Conservation (phyloP, 2,329 filamentous ascomycete genomes). For the Sordariomycetes sp. region DNA sequence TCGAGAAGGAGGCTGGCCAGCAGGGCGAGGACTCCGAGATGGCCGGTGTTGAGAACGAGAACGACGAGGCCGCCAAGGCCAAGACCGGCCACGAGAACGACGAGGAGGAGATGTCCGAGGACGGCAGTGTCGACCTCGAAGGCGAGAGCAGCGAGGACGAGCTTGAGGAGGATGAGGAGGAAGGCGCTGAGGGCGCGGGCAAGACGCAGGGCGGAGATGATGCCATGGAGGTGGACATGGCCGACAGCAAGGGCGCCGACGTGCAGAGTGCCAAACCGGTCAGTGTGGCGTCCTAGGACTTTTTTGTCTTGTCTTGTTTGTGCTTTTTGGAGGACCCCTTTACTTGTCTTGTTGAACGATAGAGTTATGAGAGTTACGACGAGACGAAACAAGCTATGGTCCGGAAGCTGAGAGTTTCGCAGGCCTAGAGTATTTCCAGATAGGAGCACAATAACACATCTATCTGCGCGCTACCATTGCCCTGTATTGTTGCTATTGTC, state of each 20-base stretch:
- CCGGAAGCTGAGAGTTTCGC: not conserved
- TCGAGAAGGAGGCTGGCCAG: slow-evolving; percentile 30
- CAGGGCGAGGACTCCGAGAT: slow-evolving; percentile 64
- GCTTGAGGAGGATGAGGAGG: slow-evolving; percentile 50
- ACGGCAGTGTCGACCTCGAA: slow-evolving; percentile 70
- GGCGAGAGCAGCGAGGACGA: slow-evolving; percentile 67
- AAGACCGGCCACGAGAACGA: slow-evolving; percentile 46
- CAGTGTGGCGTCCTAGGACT: slow-evolving; percentile 21
- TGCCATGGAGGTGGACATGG: slow-evolving; percentile 40
- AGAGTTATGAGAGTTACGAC: slow-evolving; percentile 1
- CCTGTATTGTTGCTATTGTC: too few relatives aligned
- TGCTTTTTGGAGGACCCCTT: too few relatives aligned
- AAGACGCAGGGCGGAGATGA: slow-evolving; percentile 31
- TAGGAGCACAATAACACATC: not conserved
- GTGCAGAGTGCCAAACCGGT: slow-evolving; percentile 22
- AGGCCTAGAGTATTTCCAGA: not conserved
- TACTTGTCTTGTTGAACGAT: not conserved
- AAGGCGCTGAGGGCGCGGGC: slow-evolving; percentile 22
- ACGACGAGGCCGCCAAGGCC: slow-evolving; percentile 22
- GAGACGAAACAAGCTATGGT: not conserved
- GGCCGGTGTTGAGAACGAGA: slow-evolving; percentile 54
- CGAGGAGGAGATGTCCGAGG: slow-evolving; percentile 62
- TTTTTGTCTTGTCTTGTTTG: too few relatives aligned
- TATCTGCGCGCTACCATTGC: too few relatives aligned
- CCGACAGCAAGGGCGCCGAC: slow-evolving; percentile 21